phyloP scores from a whole-genome alignment of 345 rosid genomes.

The Moricandia arvensis region DNA sequence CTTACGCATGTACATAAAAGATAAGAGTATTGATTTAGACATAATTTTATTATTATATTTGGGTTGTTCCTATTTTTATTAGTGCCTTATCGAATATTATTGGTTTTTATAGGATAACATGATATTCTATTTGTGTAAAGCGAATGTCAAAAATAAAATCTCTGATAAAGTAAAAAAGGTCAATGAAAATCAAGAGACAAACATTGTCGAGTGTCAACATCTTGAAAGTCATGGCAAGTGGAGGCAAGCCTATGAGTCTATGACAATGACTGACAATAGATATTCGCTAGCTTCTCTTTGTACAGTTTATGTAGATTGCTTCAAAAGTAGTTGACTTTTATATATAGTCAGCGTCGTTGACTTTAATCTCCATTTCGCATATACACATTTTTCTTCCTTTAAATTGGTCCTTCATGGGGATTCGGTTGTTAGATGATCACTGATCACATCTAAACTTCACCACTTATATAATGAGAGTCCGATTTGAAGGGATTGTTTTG shows the following conservation, averaged over 20 bases:
- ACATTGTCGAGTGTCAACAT: not conserved
- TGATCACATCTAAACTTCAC: too few species aligned
- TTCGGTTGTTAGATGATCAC: not conserved
- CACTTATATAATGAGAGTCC: too few species aligned
- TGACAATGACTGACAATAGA: conserved; percentile 1
- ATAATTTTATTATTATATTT: not conserved
- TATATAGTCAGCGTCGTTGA: not conserved
- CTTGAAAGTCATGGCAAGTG: conserved; percentile 16
- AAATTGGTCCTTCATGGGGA: not conserved
- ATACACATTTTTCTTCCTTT: not conserved
- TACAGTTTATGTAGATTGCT: not conserved
- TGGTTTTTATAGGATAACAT: not conserved
- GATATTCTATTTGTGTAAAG: not conserved
- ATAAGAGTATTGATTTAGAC: not conserved
- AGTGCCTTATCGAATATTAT: conserved; percentile 5
- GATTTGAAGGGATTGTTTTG: too few species aligned
- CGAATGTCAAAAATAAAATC: conserved; percentile 5
- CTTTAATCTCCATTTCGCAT: not conserved
- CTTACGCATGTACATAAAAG: not conserved
- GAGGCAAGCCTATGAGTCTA: not conserved
- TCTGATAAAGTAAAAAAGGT: conserved; percentile 1
- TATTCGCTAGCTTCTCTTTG: conserved; percentile 2
- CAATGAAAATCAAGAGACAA: conserved; percentile 10
- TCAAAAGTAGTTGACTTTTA: not conserved
- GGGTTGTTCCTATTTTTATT: not conserved